phyloP scores from a whole-genome alignment of 306 rosid species.

The Nissolia schottii region DNA sequence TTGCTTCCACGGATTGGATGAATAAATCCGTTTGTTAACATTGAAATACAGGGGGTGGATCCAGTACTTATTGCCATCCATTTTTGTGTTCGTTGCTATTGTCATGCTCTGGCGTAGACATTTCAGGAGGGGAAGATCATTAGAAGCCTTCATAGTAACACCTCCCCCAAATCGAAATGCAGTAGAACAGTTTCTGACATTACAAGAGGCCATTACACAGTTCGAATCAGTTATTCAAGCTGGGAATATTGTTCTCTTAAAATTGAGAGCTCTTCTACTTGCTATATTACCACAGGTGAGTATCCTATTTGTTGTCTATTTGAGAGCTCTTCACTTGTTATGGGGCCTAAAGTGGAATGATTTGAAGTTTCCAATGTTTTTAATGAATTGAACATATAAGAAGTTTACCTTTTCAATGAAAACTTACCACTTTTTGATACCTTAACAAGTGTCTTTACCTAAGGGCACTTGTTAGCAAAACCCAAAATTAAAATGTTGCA shows the following conservation, averaged over 20 bases:
- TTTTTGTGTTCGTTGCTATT: constrained; percentile 47
- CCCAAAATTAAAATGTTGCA: not conserved
- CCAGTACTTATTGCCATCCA: constrained; percentile 62
- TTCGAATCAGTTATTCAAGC: constrained; percentile 72
- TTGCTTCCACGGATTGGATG: constrained; percentile 6
- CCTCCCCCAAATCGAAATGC: constrained; percentile 72
- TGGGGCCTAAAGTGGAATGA: no score
- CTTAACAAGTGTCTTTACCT: no score
- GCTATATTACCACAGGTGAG: constrained; percentile 81
- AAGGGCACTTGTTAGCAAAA: no score
- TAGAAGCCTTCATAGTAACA: constrained; percentile 61
- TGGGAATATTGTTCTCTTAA: constrained; percentile 78
- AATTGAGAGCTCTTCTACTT: constrained; percentile 81
- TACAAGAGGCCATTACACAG: constrained; percentile 83
- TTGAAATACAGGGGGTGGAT: constrained; percentile 80
- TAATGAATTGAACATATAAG: no score
- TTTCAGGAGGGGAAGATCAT: constrained; percentile 50
- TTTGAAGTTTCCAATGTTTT: no score
- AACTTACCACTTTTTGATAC: no score
- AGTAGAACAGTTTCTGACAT: constrained; percentile 78
- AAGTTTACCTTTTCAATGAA: no score
- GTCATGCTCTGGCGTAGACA: constrained; percentile 70
- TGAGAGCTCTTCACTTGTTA: no score
- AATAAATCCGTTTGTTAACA: constrained; percentile 17
- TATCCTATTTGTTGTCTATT: constrained; percentile 7